Percentiles rank a stretch among this genome's conserved stretches.
Conservation (phyloP, 768 basidiomycete species). For the Tulasnella sp. region DNA sequence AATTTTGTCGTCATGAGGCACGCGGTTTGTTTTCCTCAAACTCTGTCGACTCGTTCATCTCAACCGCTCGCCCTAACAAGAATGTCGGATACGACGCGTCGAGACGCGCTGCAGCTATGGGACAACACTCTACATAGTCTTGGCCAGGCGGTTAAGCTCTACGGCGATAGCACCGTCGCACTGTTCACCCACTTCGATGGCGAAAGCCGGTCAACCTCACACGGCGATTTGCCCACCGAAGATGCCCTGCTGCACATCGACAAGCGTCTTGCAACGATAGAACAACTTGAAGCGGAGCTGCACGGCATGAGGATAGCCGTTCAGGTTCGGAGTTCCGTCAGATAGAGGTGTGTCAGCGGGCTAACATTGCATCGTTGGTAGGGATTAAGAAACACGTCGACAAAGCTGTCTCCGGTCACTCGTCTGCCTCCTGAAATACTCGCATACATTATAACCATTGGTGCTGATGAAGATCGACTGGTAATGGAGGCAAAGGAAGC, state of each 20-base stretch:
- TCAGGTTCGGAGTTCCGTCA: neutral
- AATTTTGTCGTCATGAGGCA: neutral
- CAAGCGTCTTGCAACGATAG: neutral
- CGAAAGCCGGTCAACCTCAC: neutral
- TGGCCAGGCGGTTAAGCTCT: neutral
- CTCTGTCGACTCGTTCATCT: neutral
- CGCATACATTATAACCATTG: slow-evolving; percentile 17
- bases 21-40: slow-evolving; percentile 7
- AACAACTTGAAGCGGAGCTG: slow-evolving; percentile 1
- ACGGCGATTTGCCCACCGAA: slow-evolving; percentile 18
- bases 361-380: neutral
- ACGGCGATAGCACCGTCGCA: neutral
- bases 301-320: slow-evolving; percentile 9
- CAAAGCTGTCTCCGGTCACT: slow-evolving; percentile 1
- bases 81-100: neutral
- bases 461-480: slow-evolving; percentile 1
- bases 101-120: slow-evolving; percentile 3
- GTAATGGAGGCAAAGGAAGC: neutral
- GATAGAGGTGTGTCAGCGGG: neutral
- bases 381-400: slow-evolving; percentile 24
- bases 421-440: slow-evolving; percentile 22
- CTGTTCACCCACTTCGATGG: slow-evolving; percentile 12
- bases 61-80: neutral
- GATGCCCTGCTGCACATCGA: slow-evolving; percentile 20
- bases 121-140: neutral